phyloP scores from a whole-genome alignment of 257 asterid species.

The Henckelia pumila region DNA sequence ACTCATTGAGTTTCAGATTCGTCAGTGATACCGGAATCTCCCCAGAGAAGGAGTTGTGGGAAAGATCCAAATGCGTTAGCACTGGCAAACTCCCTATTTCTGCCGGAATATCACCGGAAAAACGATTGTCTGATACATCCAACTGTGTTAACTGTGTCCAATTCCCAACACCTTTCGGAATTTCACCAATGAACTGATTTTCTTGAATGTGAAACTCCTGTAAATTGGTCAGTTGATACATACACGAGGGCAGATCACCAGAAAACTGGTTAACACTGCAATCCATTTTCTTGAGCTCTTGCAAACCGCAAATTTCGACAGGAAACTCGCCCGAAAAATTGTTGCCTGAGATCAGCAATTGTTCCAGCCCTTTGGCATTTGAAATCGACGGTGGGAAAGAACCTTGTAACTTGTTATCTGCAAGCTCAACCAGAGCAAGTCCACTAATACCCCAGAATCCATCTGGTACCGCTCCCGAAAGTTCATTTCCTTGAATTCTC shows the following conservation, averaged over 20 bases:
- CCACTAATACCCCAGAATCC: conserved; percentile 60
- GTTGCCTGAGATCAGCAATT: conserved; percentile 53
- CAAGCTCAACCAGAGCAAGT: conserved; percentile 46
- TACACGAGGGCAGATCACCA: conserved; percentile 66
- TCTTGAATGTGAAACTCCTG: conserved; percentile 60
- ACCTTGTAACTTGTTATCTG: conserved; percentile 61
- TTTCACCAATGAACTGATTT: conserved; percentile 52
- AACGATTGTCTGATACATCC: conserved; percentile 62
- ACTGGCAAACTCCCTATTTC: conserved; percentile 58
- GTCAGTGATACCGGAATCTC: conserved; percentile 54
- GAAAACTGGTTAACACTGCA: conserved; percentile 50
- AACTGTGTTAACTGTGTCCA: conserved; percentile 57
- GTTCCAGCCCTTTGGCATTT: conserved; percentile 38
- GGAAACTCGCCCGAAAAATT: conserved; percentile 59
- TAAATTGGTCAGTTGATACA: conserved; percentile 41
- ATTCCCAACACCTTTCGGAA: conserved; percentile 42
- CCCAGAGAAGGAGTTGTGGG: conserved; percentile 60
- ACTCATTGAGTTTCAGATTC: conserved; percentile 59
- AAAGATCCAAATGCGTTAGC: conserved; percentile 57
- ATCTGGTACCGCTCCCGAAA: conserved; percentile 56
- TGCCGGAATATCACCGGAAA: conserved; percentile 60
- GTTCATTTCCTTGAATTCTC: conserved; percentile 45
- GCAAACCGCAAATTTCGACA: conserved; percentile 40
- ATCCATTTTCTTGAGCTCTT: conserved; percentile 45
- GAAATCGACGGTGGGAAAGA: conserved; percentile 50